Conservation (phyloP, 2,329 filamentous ascomycete species). For the Xylaria sp. region DNA sequence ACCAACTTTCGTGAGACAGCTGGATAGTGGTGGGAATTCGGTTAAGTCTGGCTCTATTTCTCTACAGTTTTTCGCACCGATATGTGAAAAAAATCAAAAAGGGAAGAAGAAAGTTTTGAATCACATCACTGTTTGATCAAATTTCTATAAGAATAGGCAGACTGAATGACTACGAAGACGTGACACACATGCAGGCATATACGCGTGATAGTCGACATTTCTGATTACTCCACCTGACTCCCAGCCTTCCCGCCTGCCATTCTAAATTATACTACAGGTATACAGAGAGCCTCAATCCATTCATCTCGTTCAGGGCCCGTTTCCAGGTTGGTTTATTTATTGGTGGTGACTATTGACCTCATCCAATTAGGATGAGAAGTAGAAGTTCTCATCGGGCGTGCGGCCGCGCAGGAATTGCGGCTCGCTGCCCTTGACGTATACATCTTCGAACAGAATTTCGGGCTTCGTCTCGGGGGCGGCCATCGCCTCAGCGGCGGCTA, state of each 20-base stretch:
- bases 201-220: conserved; percentile 20
- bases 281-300: conserved; percentile 27
- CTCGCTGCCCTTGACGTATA: conserved; percentile 90
- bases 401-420: conserved; percentile 88
- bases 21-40: not conserved
- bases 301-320: conserved; percentile 21
- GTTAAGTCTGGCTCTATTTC: not conserved
- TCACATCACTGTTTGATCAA: conserved; percentile 2
- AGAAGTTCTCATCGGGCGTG: conserved; percentile 90
- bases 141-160: conserved; percentile 7
- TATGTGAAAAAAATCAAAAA: not conserved
- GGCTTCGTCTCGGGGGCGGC: conserved; percentile 77
- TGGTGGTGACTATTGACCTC: not conserved
- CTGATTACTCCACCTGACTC: conserved; percentile 34
- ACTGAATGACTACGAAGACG: conserved; percentile 12
- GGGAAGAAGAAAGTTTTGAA: not conserved
- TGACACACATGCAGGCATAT: conserved; percentile 20
- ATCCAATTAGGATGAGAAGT: conserved; percentile 66
- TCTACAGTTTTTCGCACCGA: not conserved
- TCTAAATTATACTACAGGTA: conserved; percentile 40
- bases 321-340: conserved; percentile 19
- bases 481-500: conserved; percentile 91
- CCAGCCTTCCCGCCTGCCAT: conserved; percentile 32
- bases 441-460: conserved; percentile 93
- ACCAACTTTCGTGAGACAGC: not conserved